A percentile compares a stretch with the other conserved stretches of the same genome.
Evolutionary conservation across 148 eudicot genomes (phyloP).

Genomic region (Vaccinium corymbosum): DNA sequence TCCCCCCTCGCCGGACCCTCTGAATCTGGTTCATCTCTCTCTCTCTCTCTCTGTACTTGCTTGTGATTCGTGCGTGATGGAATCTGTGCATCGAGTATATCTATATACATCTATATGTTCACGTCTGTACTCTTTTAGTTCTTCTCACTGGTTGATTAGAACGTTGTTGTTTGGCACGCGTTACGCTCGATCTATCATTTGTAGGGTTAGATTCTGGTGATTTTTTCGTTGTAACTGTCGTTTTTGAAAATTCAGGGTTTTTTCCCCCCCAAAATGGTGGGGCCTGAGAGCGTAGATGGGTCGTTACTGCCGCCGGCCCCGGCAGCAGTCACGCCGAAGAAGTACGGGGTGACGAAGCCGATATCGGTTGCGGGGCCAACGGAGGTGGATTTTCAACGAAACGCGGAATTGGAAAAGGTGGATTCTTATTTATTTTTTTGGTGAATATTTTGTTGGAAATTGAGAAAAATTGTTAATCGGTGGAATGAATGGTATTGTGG

Average conservation of each 20-base stretch:
- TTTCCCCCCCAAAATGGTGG: slow-evolving; percentile 26
- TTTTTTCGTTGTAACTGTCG: slow-evolving; percentile 1
- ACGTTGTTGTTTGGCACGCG: background rate
- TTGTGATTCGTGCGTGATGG: background rate
- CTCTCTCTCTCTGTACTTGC: background rate
- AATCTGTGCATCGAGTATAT: background rate
- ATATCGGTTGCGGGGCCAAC: slow-evolving; percentile 58
- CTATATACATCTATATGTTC: background rate
- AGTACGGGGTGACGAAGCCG: slow-evolving; percentile 48
- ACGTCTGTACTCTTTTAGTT: background rate
- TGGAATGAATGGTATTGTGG: background rate
- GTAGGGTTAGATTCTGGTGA: slow-evolving; percentile 15
- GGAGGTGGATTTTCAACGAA: slow-evolving; percentile 52
- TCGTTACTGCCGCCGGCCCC: slow-evolving; percentile 15
- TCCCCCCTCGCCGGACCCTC: slow-evolving; percentile 3
- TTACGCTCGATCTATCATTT: slow-evolving; percentile 1
- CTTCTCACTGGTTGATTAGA: background rate
- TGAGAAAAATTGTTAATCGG: background rate
- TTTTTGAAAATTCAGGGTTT: slow-evolving; percentile 14
- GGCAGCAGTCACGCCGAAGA: slow-evolving; percentile 16
- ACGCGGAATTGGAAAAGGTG: slow-evolving; percentile 54
- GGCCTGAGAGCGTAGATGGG: slow-evolving; percentile 28
- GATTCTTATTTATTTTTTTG: background rate
- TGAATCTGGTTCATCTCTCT: slow-evolving; percentile 15
- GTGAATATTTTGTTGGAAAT: background rate